Conservation (phyloP, 257 asterid species). For the Ocimum tenuiflorum region DNA sequence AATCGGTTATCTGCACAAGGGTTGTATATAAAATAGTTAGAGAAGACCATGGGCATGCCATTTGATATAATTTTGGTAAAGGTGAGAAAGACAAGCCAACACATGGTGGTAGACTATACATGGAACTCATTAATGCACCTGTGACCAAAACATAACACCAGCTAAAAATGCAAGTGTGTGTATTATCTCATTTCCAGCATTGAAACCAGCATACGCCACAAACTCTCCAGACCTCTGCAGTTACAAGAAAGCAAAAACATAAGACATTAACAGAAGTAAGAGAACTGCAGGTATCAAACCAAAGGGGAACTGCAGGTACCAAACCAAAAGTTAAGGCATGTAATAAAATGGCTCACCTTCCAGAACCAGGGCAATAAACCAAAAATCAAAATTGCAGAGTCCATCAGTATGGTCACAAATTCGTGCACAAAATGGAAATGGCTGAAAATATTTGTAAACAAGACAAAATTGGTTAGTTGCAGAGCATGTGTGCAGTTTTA, state of each 20-base stretch:
- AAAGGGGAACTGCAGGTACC: too few relatives aligned
- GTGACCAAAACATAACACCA: conserved; percentile 90
- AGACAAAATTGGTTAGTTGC: conserved; percentile 13
- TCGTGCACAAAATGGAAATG: conserved; percentile 79
- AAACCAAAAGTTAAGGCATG: too few relatives aligned
- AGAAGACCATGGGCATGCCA: background rate
- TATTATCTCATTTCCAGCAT: conserved; percentile 69
- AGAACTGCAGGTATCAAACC: conserved; percentile 10
- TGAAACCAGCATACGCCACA: conserved; percentile 53
- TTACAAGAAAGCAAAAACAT: conserved; percentile 15
- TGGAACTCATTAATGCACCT: conserved; percentile 39
- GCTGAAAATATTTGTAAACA: conserved; percentile 40
- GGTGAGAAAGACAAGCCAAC: too few relatives aligned
- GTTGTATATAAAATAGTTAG: conserved; percentile 14
- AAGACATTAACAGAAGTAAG: conserved; percentile 5
- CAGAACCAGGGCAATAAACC: conserved; percentile 94
- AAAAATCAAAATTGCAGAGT: conserved; percentile 66
- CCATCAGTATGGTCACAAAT: conserved; percentile 72
- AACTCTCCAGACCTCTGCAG: conserved; percentile 68
- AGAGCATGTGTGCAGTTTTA: background rate
- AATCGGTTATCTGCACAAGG: conserved; percentile 70
- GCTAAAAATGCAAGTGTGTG: conserved; percentile 89
- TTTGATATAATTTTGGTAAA: background rate
- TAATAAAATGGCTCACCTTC: conserved; percentile 54
- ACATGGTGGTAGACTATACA: background rate